Conservation (phyloP, 108 stramenopile genomes). For the Epipyxis sp. region DNA sequence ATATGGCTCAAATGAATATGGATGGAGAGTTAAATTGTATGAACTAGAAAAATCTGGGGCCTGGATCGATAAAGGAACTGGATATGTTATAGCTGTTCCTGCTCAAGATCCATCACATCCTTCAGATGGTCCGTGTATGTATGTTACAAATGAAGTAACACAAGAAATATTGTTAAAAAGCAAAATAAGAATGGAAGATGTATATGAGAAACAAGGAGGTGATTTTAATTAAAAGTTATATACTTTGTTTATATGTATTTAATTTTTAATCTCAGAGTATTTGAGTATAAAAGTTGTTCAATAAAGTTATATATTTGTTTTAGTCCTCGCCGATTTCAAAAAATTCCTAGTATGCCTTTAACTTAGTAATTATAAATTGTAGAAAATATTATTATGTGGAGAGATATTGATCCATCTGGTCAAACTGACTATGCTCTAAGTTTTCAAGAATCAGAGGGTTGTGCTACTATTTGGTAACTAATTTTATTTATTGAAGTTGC, state of each 20-base stretch:
- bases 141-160: too few species aligned
- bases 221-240: too few species aligned
- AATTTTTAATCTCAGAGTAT: too few species aligned
- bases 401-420: neutral
- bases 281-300: too few species aligned
- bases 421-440: conserved; percentile 27
- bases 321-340: too few species aligned
- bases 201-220: conserved; percentile 34
- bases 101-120: too few species aligned
- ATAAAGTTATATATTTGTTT: too few species aligned
- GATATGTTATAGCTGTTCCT: neutral
- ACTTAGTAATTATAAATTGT: neutral
- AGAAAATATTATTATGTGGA: conserved; percentile 28
- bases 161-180: too few species aligned
- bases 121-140: neutral
- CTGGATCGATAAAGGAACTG: conserved; percentile 14
- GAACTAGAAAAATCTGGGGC: conserved; percentile 7
- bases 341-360: too few species aligned
- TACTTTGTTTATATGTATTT: too few species aligned
- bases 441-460: conserved; percentile 19
- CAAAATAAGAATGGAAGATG: conserved; percentile 1
- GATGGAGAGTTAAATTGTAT: conserved; percentile 25
- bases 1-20: neutral
- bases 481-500: neutral
- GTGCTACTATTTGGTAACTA: conserved; percentile 12